Base-by-base conservation (phyloP, 176 grass and related monocot genomes). In the Avena sativa region DNA sequence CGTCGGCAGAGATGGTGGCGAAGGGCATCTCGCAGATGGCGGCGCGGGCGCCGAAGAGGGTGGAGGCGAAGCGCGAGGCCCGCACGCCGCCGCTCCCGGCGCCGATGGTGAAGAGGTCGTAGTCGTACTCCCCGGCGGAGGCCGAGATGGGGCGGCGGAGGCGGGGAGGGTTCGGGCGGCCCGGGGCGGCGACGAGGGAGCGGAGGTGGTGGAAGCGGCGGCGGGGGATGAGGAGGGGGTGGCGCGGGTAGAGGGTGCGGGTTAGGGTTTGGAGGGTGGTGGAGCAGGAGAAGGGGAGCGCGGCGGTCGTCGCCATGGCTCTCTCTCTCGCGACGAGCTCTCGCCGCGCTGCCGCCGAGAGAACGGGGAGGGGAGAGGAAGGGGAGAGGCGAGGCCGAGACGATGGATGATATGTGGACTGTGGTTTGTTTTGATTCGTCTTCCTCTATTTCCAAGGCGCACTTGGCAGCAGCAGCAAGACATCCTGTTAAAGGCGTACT, bases 11-110 rank as follows among this genome's bases (percentile, higher is more conserved):
- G 60, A 98, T 79, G 23, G 97, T 96, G 40, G 94, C 79, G 80
- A 96, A 98, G 17, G 97, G 94, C 74, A 98, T 95, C 82, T 98
- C 97, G 73, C 94, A 98, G 70, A 96, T 47, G 53, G 97, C 97
- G 50, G 91, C 97, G 26, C 90, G 90, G 58, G 93, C 90, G 36
- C 94, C 92, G 78, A 90, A 90, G 76, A 93, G 89, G 67, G 84
- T 87, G 78, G 96, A 88, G 14, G 96, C 93, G 21, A 98, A 98
- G 62, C 96, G 93, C 74, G 93, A 94, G 25, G 96, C 93, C 26
- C 96, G 90, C 34, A 98, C 96, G 19, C 93, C 93, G 78, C 96
- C 93, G 79, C 96, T 98, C 50, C 96, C 93, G 34, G 96, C 96
- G 40, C 96, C 96, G 68, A 98, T 89, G 55, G 96, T 96, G 80